Evolutionary conservation across 2,329 filamentous ascomycete genomes (phyloP), one percentile per base, ranked within the genome.

Genomic region (Chalaropsis thielavioides): DNA sequence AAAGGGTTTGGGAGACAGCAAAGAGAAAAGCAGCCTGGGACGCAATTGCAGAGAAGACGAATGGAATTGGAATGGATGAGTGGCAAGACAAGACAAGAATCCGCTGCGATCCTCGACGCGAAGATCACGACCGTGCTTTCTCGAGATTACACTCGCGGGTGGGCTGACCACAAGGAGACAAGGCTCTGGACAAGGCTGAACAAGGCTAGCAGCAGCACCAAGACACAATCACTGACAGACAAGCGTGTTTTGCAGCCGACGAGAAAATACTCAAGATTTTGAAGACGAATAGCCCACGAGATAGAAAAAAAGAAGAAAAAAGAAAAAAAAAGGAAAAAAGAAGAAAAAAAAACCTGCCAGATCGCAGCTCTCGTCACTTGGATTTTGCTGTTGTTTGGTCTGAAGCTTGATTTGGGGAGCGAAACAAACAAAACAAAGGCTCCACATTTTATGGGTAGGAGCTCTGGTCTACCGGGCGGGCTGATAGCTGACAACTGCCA

Each of bases 391-490:
- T 58, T 46, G 43, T 58, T 58, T 58, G 54, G 54, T 35, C 54
- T 35, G 13, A 35, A 35, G 54, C 54, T n/a, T n/a, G 27, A 19
- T 35, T 17, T 58, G 31, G 54, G 27, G 54, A 19, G 46, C 46
- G 54, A 58, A 58, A 19, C 54, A 58, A 58, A 58, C 54, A 58
- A 58, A 58, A 58, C 54, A 58, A 35, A 58, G 54, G 54, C 54
- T 58, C 54, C 54, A 38, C 54, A 58, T n/a, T 46, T 46, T 46
- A n/a, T 15, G 43, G 43, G 43, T 46, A 4, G 43, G 15, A n/a
- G 43, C 43, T 46, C 15, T 17, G 43, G 43, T 3, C 8, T 19
- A 17, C 43, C 43, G n/a, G 43, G 43, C 10, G 43, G 43, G 43
- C 3, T 46, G 4, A n/a, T 3, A 46, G 1, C 5, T n/a, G 43